Percentiles rank a stretch among this genome's conserved stretches.
These are phyloP conservation scores for Pleurotus tuoliensis DNA, from an alignment of 768 basidiomycete genomes.

Conservation along the genomic window DNA sequence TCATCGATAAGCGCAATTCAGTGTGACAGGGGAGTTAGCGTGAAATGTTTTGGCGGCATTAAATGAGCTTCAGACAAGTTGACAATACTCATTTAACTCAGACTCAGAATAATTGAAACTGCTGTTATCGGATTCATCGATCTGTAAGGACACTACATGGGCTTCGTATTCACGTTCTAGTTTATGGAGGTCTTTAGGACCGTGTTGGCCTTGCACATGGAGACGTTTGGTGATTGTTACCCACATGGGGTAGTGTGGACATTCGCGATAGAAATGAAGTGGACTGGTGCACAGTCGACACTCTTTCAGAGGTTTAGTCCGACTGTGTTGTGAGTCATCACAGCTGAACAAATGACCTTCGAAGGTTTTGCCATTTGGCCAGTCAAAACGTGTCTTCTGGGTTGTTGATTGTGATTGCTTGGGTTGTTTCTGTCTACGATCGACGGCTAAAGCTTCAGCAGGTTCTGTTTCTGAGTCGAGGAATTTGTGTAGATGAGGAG, in stretches of 20 bases:
- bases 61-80: no score
- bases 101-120: no score
- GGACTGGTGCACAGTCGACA: slow-evolving; percentile 21
- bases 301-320: not conserved
- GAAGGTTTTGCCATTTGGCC: not conserved
- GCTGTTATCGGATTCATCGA: no score
- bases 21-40: no score
- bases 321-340: not conserved
- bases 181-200: slow-evolving; percentile 1
- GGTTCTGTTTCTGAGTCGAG: no score
- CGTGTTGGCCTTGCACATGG: not conserved
- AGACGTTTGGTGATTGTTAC: slow-evolving; percentile 6
- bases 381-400: not conserved
- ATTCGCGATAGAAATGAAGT: slow-evolving; percentile 16
- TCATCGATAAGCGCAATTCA: no score
- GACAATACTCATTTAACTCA: no score
- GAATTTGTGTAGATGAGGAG: no score
- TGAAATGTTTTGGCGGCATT: no score
- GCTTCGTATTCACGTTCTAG: slow-evolving; percentile 8
- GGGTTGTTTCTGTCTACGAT: not conserved
- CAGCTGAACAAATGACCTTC: not conserved
- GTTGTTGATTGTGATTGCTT: not conserved
- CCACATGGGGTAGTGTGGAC: slow-evolving; percentile 16
- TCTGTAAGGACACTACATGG: not conserved
- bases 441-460: not conserved